Base-by-base conservation (phyloP, 1,139 yeast genomes). In the Scheffersomyces stambukii region DNA sequence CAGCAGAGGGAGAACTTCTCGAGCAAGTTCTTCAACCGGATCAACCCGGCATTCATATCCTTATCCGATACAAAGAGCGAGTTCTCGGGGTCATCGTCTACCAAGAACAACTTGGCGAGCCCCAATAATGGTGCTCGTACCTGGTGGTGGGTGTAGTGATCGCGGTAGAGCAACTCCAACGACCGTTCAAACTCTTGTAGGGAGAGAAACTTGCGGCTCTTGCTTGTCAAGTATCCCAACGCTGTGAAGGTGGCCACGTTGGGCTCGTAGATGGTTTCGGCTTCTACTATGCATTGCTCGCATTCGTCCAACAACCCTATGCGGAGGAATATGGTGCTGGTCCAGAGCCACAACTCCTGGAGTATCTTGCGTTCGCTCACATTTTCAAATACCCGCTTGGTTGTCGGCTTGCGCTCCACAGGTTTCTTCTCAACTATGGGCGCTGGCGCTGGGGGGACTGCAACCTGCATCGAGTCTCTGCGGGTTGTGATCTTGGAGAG, bases 281-380 rank as follows among this genome's bases (percentile, higher is more conserved):
- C 86, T 50, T 86, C 95, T 6, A 70, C 67, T 6, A 86, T 67
- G 29, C 95, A 83, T 38, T 75, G 79, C 43, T 77, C 80, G 8
- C 89, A 77, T 35, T 85, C 94, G 6, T 62, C 70, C 4, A 57
- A 40, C 31, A 75, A 58, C 1, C 72, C 78, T 4, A 74, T 65
- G 39, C 75, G 72, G 42, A 74, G 58, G 50, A 84, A 88, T 21
- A 85, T 59, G 23, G 70, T 70, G 1, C 88, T 71, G 0, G 85
- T 69, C 75, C 86, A 76, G 30, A 86, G 53, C 96, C 96, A 88
- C 8, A 84, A 48, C 19, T 66, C 67, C 43, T 80, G 85, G 29
- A 80, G 51, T 8, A 77, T 52, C 35, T 53, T 57, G 30, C 61
- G 58, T 32, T 51, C 53, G 16, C 32, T 19, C 7, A 41, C 15